phyloP scores from a whole-genome alignment of 768 basidiomycete genomes.

The Dentipellis fragilis region DNA sequence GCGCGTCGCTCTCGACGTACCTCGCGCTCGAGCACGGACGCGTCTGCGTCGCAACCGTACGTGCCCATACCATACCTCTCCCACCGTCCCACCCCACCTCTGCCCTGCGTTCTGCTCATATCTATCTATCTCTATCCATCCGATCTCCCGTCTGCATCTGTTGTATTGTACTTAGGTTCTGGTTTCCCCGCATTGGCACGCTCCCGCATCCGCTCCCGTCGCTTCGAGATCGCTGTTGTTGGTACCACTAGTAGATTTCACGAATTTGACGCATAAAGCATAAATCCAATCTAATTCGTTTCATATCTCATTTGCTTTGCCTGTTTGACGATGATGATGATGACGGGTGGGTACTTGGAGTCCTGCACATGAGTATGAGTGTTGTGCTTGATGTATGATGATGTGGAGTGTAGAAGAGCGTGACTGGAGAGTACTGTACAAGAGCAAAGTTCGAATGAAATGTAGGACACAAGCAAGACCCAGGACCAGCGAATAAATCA shows the following conservation, averaged over 20 bases:
- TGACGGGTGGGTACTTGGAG: no score
- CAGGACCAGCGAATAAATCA: neutral
- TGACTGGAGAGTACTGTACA: no score
- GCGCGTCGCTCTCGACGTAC: neutral
- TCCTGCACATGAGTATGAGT: no score
- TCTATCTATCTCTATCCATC: neutral
- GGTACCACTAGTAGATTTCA: neutral
- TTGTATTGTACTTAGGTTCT: neutral
- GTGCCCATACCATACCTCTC: no score
- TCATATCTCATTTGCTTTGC: no score
- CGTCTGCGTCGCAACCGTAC: constrained; percentile 10
- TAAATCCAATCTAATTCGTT: neutral
- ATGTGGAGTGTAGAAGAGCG: no score
- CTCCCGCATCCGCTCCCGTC: neutral
- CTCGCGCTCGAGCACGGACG: constrained; percentile 11
- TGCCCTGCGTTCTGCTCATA: neutral
- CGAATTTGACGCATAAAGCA: neutral
- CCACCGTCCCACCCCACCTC: neutral
- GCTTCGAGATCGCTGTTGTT: no score
- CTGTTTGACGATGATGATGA: no score
- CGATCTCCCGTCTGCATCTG: neutral
- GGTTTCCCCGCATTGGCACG: neutral
- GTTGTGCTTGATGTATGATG: no score
- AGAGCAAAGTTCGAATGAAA: no score
- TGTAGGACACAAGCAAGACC: no score